Percentiles rank a stretch among this genome's conserved stretches.
Conservation (phyloP, 2,329 filamentous ascomycete genomes). For the Myrmaecium sp. region DNA sequence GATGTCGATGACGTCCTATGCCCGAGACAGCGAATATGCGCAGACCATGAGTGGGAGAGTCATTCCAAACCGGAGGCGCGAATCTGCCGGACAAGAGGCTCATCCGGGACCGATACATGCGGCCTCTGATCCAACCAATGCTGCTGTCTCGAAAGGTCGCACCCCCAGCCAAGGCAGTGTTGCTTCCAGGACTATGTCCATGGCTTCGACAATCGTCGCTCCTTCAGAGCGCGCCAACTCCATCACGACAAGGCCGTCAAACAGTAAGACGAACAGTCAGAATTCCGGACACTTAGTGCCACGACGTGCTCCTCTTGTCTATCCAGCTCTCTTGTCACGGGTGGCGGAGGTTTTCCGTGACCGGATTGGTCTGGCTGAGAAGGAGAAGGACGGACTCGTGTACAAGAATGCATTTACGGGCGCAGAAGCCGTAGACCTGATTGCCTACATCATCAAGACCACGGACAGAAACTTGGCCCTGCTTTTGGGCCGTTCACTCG, state of each 20-base stretch:
- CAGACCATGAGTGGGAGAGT: constrained; percentile 89
- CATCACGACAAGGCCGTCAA: constrained; percentile 23
- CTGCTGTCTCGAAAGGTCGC: constrained; percentile 16
- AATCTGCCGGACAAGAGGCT: constrained; percentile 27
- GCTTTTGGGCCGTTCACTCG: constrained; percentile 74
- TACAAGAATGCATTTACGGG: constrained; percentile 97
- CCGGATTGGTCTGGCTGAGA: constrained; percentile 68
- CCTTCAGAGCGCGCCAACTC: constrained; percentile 46
- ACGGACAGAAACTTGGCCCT: constrained; percentile 89
- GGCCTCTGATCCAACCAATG: constrained; percentile 4
- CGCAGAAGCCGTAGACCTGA: constrained; percentile 84
- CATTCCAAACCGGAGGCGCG: constrained; percentile 60
- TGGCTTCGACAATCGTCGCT: constrained; percentile 67
- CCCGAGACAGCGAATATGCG: constrained; percentile 56
- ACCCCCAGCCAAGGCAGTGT: constrained; percentile 20
- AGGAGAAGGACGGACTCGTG: constrained; percentile 89
- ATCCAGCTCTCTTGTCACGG: constrained; percentile 82
- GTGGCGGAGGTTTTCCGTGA: constrained; percentile 87
- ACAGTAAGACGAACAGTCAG: too few relatives aligned
- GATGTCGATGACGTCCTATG: constrained; percentile 86
- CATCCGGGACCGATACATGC: constrained; percentile 4
- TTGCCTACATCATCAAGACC: constrained; percentile 93
- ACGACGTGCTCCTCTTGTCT: constrained; percentile 83
- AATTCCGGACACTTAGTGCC: too few relatives aligned
- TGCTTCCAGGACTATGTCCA: constrained; percentile 64